Evolutionary conservation across 805 yeast genomes (phyloP).

Genomic region (Cyberlindnera maclurae): DNA sequence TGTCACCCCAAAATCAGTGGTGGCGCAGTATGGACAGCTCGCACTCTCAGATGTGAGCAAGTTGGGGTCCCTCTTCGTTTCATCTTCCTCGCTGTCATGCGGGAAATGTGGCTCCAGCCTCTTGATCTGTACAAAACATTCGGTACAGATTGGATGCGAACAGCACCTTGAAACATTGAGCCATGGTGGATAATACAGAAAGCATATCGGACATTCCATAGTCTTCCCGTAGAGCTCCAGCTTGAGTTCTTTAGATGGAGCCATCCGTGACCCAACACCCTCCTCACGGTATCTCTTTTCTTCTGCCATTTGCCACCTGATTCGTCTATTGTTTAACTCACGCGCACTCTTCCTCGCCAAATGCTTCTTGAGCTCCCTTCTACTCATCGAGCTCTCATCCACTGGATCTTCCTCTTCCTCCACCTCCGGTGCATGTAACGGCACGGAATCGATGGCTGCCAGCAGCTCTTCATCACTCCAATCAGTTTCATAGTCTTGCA

Average conservation of each 20-base stretch:
- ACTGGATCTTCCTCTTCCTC: slow-evolving; percentile 52
- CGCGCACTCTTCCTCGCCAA: slow-evolving; percentile 31
- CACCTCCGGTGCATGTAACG: slow-evolving; percentile 51
- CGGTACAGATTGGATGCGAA: slow-evolving; percentile 88
- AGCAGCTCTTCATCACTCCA: slow-evolving; percentile 72
- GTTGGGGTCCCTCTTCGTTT: slow-evolving; percentile 40
- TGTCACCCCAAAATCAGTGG: slow-evolving; percentile 75
- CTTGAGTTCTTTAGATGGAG: slow-evolving; percentile 35
- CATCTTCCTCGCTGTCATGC: slow-evolving; percentile 61
- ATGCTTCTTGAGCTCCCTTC: slow-evolving; percentile 39
- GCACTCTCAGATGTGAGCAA: slow-evolving; percentile 80
- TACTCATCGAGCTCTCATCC: slow-evolving; percentile 31
- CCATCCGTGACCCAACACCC: slow-evolving; percentile 30
- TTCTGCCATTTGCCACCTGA: slow-evolving; percentile 30
- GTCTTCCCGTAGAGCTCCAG: slow-evolving; percentile 59
- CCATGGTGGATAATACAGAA: slow-evolving; percentile 72
- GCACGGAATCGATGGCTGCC: slow-evolving; percentile 39
- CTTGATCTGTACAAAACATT: slow-evolving; percentile 94
- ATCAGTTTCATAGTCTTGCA: slow-evolving; percentile 64
- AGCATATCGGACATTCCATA: slow-evolving; percentile 91
- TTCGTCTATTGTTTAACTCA: slow-evolving; percentile 33
- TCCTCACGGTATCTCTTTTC: slow-evolving; percentile 27
- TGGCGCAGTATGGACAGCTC: slow-evolving; percentile 89
- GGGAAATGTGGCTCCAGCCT: slow-evolving; percentile 92
- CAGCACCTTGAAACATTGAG: slow-evolving; percentile 84